phyloP scores from a whole-genome alignment of 2,329 filamentous ascomycete species.

The Davidsoniella eucalypti region DNA sequence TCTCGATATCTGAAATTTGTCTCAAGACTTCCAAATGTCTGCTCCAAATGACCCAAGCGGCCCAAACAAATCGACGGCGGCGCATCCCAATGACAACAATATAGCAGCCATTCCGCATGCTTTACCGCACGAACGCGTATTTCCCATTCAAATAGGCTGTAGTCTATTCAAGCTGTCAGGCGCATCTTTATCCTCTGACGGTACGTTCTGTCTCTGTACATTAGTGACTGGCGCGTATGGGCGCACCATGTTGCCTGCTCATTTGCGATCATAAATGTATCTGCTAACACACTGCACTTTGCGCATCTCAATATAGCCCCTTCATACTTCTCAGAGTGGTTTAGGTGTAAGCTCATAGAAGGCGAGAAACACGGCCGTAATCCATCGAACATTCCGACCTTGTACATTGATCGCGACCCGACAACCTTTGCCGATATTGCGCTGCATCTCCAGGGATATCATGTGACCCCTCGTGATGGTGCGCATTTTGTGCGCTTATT shows the following conservation, averaged over 20 bases:
- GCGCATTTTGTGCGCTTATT: slow-evolving; percentile 84
- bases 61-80: background rate
- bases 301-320: slow-evolving; percentile 41
- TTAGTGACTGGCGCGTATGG: background rate
- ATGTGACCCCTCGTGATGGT: slow-evolving; percentile 65
- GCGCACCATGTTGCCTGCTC: background rate
- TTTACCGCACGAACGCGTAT: slow-evolving; percentile 55
- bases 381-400: slow-evolving; percentile 44
- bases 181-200: slow-evolving; percentile 56
- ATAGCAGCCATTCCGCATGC: slow-evolving; percentile 36
- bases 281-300: background rate
- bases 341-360: slow-evolving; percentile 60
- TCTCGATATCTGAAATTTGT: no score
- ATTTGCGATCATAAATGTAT: slow-evolving; percentile 14
- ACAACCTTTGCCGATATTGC: slow-evolving; percentile 78
- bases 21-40: no score
- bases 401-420: slow-evolving; percentile 92
- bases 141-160: slow-evolving; percentile 57
- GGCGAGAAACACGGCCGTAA: slow-evolving; percentile 38
- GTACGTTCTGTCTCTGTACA: slow-evolving; percentile 21
- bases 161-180: slow-evolving; percentile 59
- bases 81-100: background rate
- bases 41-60: no score
- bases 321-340: slow-evolving; percentile 93
- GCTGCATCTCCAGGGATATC: slow-evolving; percentile 81